Conservation (phyloP, 2,329 filamentous ascomycete species). For the Rosellinia necatrix region DNA sequence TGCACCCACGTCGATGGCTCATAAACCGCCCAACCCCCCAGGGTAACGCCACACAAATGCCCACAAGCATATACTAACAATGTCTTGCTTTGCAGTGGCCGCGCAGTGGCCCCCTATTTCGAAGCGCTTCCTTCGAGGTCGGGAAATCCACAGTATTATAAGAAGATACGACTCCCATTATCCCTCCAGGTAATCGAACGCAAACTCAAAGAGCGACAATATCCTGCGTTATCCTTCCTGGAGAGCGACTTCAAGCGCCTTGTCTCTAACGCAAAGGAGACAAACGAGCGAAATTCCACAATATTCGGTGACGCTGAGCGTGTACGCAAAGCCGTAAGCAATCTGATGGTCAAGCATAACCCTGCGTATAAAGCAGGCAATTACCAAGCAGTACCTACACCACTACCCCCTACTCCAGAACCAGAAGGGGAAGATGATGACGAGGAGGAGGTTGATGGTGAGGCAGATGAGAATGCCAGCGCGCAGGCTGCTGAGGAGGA, state of each 20-base stretch:
- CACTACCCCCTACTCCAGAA: conserved; percentile 58
- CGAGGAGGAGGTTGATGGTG: conserved; percentile 31
- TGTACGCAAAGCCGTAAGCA: conserved; percentile 82
- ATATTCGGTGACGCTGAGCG: conserved; percentile 85
- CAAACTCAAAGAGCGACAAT: conserved; percentile 71
- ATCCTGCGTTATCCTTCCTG: conserved; percentile 71
- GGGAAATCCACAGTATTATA: conserved; percentile 75
- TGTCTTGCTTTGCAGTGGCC: conserved; percentile 58
- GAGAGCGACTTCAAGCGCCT: conserved; percentile 89
- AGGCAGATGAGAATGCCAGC: conserved; percentile 27
- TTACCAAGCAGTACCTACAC: conserved; percentile 75
- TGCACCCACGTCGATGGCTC: neutral
- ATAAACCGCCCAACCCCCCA: neutral
- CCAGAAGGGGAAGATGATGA: conserved; percentile 47
- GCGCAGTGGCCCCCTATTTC: conserved; percentile 75
- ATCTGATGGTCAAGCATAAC: conserved; percentile 85
- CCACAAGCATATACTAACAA: conserved; percentile 30
- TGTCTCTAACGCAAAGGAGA: conserved; percentile 85
- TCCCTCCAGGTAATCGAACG: conserved; percentile 77
- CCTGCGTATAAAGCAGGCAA: conserved; percentile 73
- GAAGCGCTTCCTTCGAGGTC: conserved; percentile 69
- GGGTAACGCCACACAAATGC: neutral
- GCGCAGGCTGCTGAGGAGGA: conserved; percentile 27
- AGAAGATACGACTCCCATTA: conserved; percentile 75
- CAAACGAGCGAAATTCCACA: conserved; percentile 72